Evolutionary conservation across 441 rosid species (phyloP).

Genomic region (Monsonia emarginata): DNA sequence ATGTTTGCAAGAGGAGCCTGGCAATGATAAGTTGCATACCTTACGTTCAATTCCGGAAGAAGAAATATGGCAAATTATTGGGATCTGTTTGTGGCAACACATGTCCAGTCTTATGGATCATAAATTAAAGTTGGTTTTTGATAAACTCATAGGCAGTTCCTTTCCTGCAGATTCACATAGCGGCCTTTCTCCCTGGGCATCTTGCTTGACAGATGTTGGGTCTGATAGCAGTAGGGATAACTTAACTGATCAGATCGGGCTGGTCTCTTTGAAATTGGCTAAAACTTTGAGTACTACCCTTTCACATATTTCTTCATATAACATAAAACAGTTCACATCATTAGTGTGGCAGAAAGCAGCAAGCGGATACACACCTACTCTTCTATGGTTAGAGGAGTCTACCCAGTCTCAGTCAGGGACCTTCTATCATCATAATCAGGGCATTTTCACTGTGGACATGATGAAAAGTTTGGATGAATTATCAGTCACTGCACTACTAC

Average conservation of each 20-base stretch:
- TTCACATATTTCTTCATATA: conserved; percentile 59
- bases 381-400: conserved; percentile 55
- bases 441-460: conserved; percentile 24
- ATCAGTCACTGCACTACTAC: conserved; percentile 35
- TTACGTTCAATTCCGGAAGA: conserved; percentile 51
- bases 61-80: conserved; percentile 61
- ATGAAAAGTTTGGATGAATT: conserved; percentile 33
- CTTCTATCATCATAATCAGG: conserved; percentile 25
- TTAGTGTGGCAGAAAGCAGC: conserved; percentile 47
- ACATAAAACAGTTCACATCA: conserved; percentile 42
- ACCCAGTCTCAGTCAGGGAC: conserved; percentile 32
- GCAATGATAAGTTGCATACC: conserved; percentile 28
- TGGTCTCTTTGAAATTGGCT: conserved; percentile 35
- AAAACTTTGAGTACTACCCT: conserved; percentile 38
- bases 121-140: conserved; percentile 38
- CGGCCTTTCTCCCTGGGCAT: conserved; percentile 24
- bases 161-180: conserved; percentile 28
- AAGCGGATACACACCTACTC: conserved; percentile 41
- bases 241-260: conserved; percentile 30
- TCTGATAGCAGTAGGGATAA: conserved; percentile 30
- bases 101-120: conserved; percentile 49
- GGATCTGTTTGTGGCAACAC: conserved; percentile 73
- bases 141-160: conserved; percentile 31
- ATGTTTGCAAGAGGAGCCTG: conserved; percentile 25
- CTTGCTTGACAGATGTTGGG: conserved; percentile 25